Evolutionary conservation across 2,329 filamentous ascomycete species (phyloP), one percentile per base, ranked within the genome.

Genomic region (Penicillium sp.): DNA sequence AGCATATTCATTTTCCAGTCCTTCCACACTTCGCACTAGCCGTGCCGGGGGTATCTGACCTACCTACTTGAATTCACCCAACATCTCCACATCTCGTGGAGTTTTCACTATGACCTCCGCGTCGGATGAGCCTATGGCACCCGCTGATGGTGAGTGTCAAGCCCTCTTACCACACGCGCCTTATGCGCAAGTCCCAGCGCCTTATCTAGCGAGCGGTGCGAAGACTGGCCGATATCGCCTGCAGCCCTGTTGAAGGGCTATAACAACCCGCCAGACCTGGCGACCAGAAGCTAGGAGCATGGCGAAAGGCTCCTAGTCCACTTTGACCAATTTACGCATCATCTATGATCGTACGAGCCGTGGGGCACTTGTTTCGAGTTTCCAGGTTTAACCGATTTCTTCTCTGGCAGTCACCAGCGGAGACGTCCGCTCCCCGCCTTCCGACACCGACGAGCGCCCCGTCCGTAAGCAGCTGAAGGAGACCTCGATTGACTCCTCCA

Each of bases 391-490:
- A 67, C 52, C n/a, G 31, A 27, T 43, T 55, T 52, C 27, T 24
- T 51, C 50, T 44, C 55, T 24, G 35, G 41, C 44, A 68, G 65
- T 63, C 56, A 63, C 61, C 54, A 61, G 65, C 39, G 66, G 70
- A 46, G 64, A 69, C 47, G 62, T 61, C 58, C 63, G 70, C 55
- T 70, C 70, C 46, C 70, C 71, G 55, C 62, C 61, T 46, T 75
- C 71, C 36, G 75, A 77, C 62, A 75, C 77, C 60, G 76, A 77
- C 39, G 67, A 87, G 70, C 81, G 80, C 60, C 84, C 84, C 9
- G 83, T 87, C 39, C 78, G 85, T 58, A 82, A 87, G 70, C 84
- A 86, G 73, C 75, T 88, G 55, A 83, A 85, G 72, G 82, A 87
- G 66, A 86, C 85, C 3, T 80, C 82, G n/a, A 85, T 88, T 56